A percentile compares a stretch with the other conserved stretches of the same genome.
Conservation (phyloP, 441 rosid species). For the Capsella rubella region DNA sequence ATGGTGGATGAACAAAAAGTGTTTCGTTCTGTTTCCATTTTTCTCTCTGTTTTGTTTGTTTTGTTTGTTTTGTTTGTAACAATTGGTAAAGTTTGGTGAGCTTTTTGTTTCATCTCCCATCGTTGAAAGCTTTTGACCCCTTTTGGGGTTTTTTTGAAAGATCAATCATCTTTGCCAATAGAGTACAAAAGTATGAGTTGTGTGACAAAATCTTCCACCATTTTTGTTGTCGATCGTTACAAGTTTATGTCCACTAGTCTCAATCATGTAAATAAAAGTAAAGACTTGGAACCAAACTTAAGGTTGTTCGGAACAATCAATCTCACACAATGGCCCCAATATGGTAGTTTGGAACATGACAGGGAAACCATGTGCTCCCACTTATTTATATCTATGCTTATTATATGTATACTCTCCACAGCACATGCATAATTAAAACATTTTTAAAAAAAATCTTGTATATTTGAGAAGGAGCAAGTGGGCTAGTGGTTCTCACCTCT, state of each 20-base stretch:
- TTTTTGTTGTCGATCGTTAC: no score
- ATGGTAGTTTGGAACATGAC: conserved; percentile 40
- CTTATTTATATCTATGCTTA: conserved; percentile 19
- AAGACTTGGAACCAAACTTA: conserved; percentile 29
- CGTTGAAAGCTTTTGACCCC: conserved; percentile 27
- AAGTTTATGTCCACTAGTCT: neutral
- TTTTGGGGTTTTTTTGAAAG: conserved; percentile 25
- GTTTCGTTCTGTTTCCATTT: conserved; percentile 17
- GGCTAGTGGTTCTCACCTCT: no score
- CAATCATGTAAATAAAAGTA: conserved; percentile 33
- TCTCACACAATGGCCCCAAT: conserved; percentile 28
- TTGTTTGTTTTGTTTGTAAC: conserved; percentile 39
- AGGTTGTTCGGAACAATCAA: conserved; percentile 35
- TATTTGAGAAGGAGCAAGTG: no score
- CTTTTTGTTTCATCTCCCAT: conserved; percentile 39
- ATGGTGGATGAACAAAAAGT: conserved; percentile 29
- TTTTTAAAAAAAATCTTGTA: no score
- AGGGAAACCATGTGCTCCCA: conserved; percentile 38
- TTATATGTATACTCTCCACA: conserved; percentile 16
- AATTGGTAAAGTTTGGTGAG: conserved; percentile 28
- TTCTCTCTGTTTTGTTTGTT: conserved; percentile 33
- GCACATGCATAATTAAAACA: neutral
- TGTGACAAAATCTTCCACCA: neutral
- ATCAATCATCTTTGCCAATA: neutral
- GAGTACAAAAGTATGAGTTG: neutral